These are phyloP conservation scores for Earliella scabrosa DNA, from an alignment of 1,284 basidiomycete species.

Conservation along the genomic window DNA sequence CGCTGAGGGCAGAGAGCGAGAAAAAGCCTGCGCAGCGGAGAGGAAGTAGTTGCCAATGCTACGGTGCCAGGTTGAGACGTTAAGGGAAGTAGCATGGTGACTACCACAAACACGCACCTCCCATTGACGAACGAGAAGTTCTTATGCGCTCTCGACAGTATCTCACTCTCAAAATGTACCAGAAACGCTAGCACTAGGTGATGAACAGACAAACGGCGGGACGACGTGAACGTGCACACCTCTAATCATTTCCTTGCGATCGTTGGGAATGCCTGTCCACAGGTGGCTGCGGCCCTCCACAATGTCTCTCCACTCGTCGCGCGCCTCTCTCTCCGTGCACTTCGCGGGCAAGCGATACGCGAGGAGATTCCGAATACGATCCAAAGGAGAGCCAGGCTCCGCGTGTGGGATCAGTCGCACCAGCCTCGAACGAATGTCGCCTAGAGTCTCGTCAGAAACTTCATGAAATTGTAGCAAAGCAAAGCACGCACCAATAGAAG, in stretches of 20 bases:
- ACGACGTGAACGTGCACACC: conserved; percentile 48
- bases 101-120: conserved; percentile 48
- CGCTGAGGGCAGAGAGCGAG: conserved; percentile 89
- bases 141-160: conserved; percentile 88
- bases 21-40: conserved; percentile 84
- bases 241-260: conserved; percentile 90
- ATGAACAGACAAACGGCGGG: not conserved
- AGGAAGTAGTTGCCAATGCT: conserved; percentile 91
- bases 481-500: conserved; percentile 66
- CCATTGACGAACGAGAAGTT: conserved; percentile 90
- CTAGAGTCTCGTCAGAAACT: conserved; percentile 38
- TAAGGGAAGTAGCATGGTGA: not conserved
- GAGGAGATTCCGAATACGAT: conserved; percentile 77
- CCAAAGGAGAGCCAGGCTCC: conserved; percentile 59
- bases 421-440: conserved; percentile 83
- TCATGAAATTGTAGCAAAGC: not conserved
- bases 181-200: conserved; percentile 69
- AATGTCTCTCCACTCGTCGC: conserved; percentile 90
- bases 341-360: conserved; percentile 80
- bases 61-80: not conserved
- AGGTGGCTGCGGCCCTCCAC: conserved; percentile 87
- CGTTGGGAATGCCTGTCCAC: conserved; percentile 90
- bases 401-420: conserved; percentile 79
- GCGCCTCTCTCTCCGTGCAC: conserved; percentile 74
- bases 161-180: conserved; percentile 88